Base-by-base conservation (phyloP, 345 rosid species). In the Brassica juncea region DNA sequence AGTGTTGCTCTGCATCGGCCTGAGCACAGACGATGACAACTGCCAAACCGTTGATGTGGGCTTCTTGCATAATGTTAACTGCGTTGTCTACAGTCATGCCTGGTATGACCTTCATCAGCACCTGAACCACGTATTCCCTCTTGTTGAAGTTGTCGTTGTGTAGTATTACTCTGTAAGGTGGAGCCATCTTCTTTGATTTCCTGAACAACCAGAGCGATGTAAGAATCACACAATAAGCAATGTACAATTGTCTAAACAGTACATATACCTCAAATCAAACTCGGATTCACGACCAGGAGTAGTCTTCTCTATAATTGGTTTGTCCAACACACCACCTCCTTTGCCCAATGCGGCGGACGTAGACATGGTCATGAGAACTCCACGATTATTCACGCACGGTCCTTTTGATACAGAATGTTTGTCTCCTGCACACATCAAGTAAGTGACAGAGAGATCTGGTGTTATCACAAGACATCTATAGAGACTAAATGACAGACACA, bases 21-120 rank as follows among this genome's bases (percentile, higher is more conserved):
- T 94, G 99, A 70, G 93, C 82, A 67, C 98, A 94, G 28, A 91
- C 89, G 28, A 94, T 94, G 65, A 92, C 98, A 70, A 92, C 98
- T 0, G 99, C 84, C 74, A 92, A 28, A 31, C 97, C 98, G 76
- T 92, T 94, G 85, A 85, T 39, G 77, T 94, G 97, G 28, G 97
- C 99, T 84, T 91, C 99, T 86, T 92, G 97, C 95, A 94, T 94
- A 70, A 94, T 90, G 63, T 92, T 94, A 23, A 92, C 94, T 0
- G 99, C 97, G 47, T 83, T 94, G 85, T 94, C 99, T 10, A 94
- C 78, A 6, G 97, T 90, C 99, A 94, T 94, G 10, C 97, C 94
- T 0, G 94, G 95, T 77, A 92, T 94, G 19, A 92, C 95, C 76
- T 92, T 94, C 97, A 94, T 91, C 86, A 94, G 70, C 12, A 94